phyloP scores from a whole-genome alignment of 1,284 basidiomycete species.

The Tilletia walkeri region DNA sequence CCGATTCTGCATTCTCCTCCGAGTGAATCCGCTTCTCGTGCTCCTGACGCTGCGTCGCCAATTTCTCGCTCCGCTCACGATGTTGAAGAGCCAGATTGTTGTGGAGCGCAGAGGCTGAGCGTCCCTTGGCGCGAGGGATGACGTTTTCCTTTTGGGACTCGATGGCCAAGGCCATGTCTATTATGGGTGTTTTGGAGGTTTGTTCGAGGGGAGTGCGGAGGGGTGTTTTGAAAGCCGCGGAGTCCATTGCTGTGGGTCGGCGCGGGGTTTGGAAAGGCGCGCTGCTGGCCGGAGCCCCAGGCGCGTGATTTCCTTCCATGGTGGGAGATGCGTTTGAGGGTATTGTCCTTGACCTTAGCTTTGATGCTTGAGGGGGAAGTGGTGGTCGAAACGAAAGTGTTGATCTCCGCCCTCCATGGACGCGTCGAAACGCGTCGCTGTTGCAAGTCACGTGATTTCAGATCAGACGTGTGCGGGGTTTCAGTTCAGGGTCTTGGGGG shows the following conservation, averaged over 20 bases:
- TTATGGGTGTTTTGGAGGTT: constrained; percentile 52
- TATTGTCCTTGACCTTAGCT: not conserved
- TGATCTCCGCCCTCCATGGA: not conserved
- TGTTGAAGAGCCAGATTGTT: constrained; percentile 49
- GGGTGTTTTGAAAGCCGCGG: not conserved
- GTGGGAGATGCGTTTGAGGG: not conserved
- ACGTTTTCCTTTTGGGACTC: constrained; percentile 67
- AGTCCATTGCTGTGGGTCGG: not conserved
- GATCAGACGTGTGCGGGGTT: not conserved
- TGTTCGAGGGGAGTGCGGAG: constrained; percentile 47
- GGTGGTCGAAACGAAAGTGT: not conserved
- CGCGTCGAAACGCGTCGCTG: not conserved
- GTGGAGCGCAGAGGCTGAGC: constrained; percentile 62
- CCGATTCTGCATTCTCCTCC: constrained; percentile 39
- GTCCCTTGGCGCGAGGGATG: constrained; percentile 61
- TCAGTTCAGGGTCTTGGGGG: too few species aligned
- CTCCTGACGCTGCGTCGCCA: constrained; percentile 37
- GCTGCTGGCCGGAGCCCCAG: not conserved
- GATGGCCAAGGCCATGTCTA: constrained; percentile 46
- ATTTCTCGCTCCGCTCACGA: constrained; percentile 39
- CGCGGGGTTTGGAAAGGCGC: constrained; percentile 5
- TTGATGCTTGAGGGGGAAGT: too few species aligned
- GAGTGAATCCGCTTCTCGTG: constrained; percentile 37
- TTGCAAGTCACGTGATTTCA: not conserved
- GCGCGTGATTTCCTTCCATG: not conserved